Base-by-base conservation (phyloP, 768 basidiomycete genomes). In the Mycena vitilis region DNA sequence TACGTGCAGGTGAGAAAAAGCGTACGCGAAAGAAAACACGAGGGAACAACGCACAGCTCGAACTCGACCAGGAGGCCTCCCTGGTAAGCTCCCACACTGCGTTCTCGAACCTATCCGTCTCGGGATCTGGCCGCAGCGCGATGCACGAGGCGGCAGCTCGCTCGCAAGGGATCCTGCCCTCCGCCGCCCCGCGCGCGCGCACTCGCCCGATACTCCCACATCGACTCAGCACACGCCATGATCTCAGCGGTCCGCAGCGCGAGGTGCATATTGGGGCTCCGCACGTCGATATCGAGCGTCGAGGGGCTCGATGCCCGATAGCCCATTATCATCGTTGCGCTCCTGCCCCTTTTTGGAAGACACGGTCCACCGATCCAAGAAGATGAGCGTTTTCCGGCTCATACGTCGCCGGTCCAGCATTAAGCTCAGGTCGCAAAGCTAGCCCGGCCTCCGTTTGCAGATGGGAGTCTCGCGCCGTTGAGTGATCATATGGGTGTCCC, bases 171-270 rank as follows among this genome's bases (percentile, higher is more conserved):
- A 75, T 7, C 73, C 75, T 8, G 76, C 73, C 16, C 75, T 73
- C 13, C 68, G 70, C 37, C 73, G 73, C 22, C 65, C 66, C 2
- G 49, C 2, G 49, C 61, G 25, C 60, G 66, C 69, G 58, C 70
- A 44, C 69, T 66, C 15, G 70, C 74, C 78, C 88, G 88, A 67
- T 84, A 93, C 62, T 91, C 91, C 92, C 92, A 94, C 91, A 93
- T 93, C 37, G 88, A 82, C 77, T 93, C 92, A 0, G 88, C 83
- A 72, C 91, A 93, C 10, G 84, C 90, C 15, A 92, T 71, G n/a
- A 93, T 83, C 75, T 91, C 92, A 65, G 85, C 83, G 11, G 86
- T 85, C 16, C 90, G 83, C 70, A 88, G 65, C 20, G 85, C 80
- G n/a, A 94, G 81, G 77, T 91, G 90, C 66, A 92, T 76, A 73